Evolutionary conservation across 1,284 basidiomycete species (phyloP), one percentile per base, ranked within the genome.

Genomic region (Ceratorhiza oryzae-sativae): DNA sequence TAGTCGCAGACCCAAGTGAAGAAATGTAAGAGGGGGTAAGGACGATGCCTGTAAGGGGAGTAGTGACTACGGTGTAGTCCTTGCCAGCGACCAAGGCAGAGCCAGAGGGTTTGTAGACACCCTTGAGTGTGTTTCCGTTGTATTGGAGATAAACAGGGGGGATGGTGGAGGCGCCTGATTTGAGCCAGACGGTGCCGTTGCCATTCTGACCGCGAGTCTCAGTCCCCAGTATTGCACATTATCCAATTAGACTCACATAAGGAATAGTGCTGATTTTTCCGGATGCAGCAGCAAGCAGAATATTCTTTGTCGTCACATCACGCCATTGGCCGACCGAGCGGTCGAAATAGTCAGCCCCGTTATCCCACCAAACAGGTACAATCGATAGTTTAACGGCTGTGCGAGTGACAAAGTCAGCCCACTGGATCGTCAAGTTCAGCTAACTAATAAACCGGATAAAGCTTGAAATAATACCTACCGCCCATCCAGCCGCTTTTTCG

Each of bases 401-500:
- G 13, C 72, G 67, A 27, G 55, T 51, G 42, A 73, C 65, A 34
- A 45, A 39, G 49, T 73, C 72, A 56, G 32, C 53, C 72, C 72
- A 71, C 72, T 73, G 20, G 20, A 48, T 41, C 18, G 12, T 41
- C 1, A 51, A 12, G 1, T 34, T 27, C 45, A 23, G 6, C 4
- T 48, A 32, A 32, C 32, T 32, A 48, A 2, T 6, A 4, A 18
- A 53, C 8, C 5, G 8, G 13, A 2, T 3, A n/a, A 13, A 13
- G 4, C 32, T 36, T 8, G 20, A n/a, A 30, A 41, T 55, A 3
- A 18, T n/a, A 34, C 72, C 42, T 58, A 73, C 72, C 18, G 67
- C 65, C 72, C 72, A 73, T 27, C 58, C 72, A 32, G 72, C 65
- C 10, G 72, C 72, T 18, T 70, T 71, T 45, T 73, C 72, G 15